phyloP scores from a whole-genome alignment of 176 grass and related monocot species.

The Calamus simplicifolius region DNA sequence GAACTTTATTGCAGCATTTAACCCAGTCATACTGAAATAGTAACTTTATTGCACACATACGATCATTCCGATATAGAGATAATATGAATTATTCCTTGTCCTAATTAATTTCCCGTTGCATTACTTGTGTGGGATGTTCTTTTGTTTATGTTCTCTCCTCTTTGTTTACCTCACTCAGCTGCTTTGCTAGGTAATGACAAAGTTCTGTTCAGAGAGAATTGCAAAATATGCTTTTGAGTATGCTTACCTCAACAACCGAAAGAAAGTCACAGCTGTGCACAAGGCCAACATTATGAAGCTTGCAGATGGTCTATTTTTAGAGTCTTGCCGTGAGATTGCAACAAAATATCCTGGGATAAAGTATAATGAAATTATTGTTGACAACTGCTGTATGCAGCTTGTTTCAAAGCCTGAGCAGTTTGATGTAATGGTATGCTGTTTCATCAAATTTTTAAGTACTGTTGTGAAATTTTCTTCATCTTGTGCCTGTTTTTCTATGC shows the following conservation, averaged over 20 bases:
- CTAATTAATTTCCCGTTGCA: no score
- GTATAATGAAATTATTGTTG: conserved; percentile 94
- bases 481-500: no score
- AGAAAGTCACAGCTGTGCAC: conserved; percentile 94
- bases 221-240: conserved; percentile 97
- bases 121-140: no score
- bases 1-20: no score
- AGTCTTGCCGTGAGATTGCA: conserved; percentile 88
- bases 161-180: not conserved
- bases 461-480: no score
- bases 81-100: no score
- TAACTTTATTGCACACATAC: no score
- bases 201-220: conserved; percentile 92
- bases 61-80: no score
- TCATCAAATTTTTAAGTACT: no score
- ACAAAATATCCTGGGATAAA: conserved; percentile 83
- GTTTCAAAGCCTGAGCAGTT: conserved; percentile 91
- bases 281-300: conserved; percentile 99
- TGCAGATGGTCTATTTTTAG: conserved; percentile 92
- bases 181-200: conserved; percentile 86
- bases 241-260: conserved; percentile 91
- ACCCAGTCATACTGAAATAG: no score
- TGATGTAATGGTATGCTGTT: conserved; percentile 72
- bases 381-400: conserved; percentile 97
- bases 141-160: no score